Evolutionary conservation across 208 protist genomes (phyloP).

Genomic region (Phytomonas francai): DNA sequence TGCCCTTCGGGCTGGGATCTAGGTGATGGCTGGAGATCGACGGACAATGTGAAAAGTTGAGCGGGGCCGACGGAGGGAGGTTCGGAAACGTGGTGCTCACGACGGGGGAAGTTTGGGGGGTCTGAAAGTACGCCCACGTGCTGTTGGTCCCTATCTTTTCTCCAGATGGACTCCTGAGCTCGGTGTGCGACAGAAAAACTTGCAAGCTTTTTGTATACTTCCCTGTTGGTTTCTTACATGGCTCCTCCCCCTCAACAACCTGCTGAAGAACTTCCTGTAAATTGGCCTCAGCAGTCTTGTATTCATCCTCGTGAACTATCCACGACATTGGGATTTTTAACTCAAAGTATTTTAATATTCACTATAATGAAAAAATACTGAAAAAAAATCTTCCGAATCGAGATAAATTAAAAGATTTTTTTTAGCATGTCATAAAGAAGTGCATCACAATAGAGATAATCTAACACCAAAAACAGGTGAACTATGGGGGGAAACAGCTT

Average conservation of each 20-base stretch:
- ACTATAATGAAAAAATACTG: neutral
- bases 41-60: neutral
- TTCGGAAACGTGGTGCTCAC: neutral
- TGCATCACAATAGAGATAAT: neutral
- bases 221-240: slow-evolving; percentile 16
- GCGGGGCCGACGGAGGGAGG: too few relatives aligned
- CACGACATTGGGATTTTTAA: slow-evolving; percentile 35
- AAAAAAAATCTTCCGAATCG: neutral
- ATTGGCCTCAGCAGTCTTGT: slow-evolving; percentile 42
- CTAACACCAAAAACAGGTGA: neutral
- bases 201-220: slow-evolving; percentile 79
- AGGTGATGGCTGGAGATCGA: neutral
- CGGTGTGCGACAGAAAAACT: slow-evolving; percentile 40
- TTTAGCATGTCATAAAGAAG: neutral
- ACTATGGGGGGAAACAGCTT: neutral
- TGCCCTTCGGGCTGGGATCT: neutral
- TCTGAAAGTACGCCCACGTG: neutral
- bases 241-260: slow-evolving; percentile 31
- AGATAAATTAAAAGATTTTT: slow-evolving; percentile 4
- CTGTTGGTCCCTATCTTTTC: neutral
- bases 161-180: neutral
- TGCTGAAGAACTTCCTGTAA: slow-evolving; percentile 38
- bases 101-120: neutral
- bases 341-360: neutral
- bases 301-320: slow-evolving; percentile 85